Percentiles rank a stretch among this genome's conserved stretches.
These are phyloP conservation scores for Ogataea pini DNA, from an alignment of 805 yeast species.

Conservation along the genomic window DNA sequence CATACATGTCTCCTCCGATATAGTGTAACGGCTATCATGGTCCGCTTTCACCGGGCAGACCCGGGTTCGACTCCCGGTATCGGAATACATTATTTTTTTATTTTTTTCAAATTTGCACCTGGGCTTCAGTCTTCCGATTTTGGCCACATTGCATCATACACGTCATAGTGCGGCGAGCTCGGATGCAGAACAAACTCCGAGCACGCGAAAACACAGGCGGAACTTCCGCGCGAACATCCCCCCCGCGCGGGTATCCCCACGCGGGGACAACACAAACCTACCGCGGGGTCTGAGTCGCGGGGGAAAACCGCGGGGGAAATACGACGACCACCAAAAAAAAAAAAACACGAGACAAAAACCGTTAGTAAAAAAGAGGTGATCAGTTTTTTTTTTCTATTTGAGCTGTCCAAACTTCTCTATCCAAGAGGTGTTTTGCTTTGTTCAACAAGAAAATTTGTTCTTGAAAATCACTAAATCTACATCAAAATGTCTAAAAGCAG, in stretches of 20 bases:
- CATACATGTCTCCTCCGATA: slow-evolving; percentile 53
- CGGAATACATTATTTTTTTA: slow-evolving; percentile 46
- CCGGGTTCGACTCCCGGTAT: slow-evolving; percentile 89
- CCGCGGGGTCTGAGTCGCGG: not conserved
- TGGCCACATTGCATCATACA: not conserved
- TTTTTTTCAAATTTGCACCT: too few relatives aligned
- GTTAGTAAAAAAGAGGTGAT: not conserved
- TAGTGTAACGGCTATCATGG: slow-evolving; percentile 87
- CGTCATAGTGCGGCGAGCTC: slow-evolving; percentile 2
- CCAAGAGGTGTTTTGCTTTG: not conserved
- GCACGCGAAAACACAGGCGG: not conserved
- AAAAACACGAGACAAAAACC: slow-evolving; percentile 4
- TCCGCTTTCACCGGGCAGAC: slow-evolving; percentile 85
- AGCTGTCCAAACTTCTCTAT: not conserved
- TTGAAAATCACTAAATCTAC: not conserved
- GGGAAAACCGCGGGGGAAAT: not conserved
- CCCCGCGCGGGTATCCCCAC: not conserved
- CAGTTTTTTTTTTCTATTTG: not conserved
- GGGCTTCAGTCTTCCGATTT: slow-evolving; percentile 9
- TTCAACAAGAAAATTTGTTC: not conserved
- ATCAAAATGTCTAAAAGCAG: slow-evolving; percentile 1
- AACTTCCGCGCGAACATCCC: not conserved
- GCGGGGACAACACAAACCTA: too few relatives aligned
- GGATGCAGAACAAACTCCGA: slow-evolving; percentile 2
- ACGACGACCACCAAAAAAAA: not conserved